Base-by-base conservation (phyloP, 225 moss, liverwort and hornwort species). In the Marchantia paleacea region DNA sequence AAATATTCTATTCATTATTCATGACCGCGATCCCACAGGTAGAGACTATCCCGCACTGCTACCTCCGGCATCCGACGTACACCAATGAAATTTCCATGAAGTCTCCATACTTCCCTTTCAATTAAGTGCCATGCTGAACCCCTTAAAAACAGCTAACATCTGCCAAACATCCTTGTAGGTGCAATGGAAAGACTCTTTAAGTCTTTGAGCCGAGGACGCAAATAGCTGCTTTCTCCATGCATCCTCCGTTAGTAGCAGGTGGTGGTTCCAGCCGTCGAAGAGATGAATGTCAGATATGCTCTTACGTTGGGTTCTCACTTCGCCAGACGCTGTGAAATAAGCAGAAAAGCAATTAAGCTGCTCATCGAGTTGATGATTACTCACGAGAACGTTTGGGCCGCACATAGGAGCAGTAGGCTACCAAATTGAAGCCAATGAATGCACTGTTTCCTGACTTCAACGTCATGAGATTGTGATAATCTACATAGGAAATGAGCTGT, bases 401-500 rank as follows among this genome's bases (percentile, higher is more conserved):
- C 49, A 19, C 6, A 70, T 49, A 9, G 6, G 70, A 20, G 22
- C 18, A 24, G 16, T 31, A 57, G 57, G 29, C 55, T 25, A 24
- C 57, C 26, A 75, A 11, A 7, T 55, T 55, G 29, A 18, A 75
- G 25, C 73, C 7, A 8, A 52, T 73, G 19, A 48, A 39, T 3
- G 22, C 19, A 31, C 0, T 76, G 20, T 76, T 76, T 76, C 31
- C 39, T 60, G 58, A 76, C 60, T 76, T 20, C 60, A 76, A 19
- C 14, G 19, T 39, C 20, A 47, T 60, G 75, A 76, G 49, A 24
- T 51, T 77, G 70, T 64, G 47, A 61, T 31, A 78, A 50, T 49
- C 11, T 50, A 26, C 72, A 52, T 85, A 96, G 97, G 97, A 76
- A 97, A 97, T 82, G 97, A 97, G 81, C 83, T 97, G 49, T 75